phyloP scores from a whole-genome alignment of 768 basidiomycete species.

The Russula foetens region DNA sequence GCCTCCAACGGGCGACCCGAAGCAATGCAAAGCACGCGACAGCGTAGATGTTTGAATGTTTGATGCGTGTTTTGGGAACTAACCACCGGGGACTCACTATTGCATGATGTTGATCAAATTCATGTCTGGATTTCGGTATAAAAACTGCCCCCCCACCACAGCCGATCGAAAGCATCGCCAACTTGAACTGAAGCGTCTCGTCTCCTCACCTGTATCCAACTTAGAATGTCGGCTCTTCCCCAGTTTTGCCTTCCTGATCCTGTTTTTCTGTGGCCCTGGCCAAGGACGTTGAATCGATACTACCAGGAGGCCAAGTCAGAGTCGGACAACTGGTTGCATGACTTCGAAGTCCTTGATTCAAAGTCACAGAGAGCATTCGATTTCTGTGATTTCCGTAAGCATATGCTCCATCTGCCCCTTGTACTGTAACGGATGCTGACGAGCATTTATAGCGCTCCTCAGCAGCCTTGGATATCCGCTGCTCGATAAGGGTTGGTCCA shows the following conservation, averaged over 20 bases:
- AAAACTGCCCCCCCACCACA: no score
- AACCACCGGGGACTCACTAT: no score
- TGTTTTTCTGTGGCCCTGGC: not conserved
- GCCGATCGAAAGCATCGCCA: no score
- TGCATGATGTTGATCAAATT: no score
- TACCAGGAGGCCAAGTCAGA: not conserved
- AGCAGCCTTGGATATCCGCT: not conserved
- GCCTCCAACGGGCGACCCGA: no score
- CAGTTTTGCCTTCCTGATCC: conserved; percentile 1
- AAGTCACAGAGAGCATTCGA: conserved; percentile 4
- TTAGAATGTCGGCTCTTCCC: not conserved
- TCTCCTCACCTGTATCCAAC: not conserved
- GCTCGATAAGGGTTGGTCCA: not conserved
- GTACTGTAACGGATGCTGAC: not conserved
- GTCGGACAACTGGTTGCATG: not conserved
- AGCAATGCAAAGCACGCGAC: no score
- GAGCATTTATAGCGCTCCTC: not conserved
- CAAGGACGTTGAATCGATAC: not conserved
- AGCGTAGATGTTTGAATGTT: no score
- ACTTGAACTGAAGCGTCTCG: no score
- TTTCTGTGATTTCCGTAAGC: not conserved
- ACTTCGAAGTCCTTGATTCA: not conserved
- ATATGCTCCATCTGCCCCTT: not conserved
- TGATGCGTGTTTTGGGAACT: no score
- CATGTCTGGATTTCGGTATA: no score